These are phyloP conservation scores for Acanthamoeba sp. DNA, from an alignment of 208 protist species.

Conservation along the genomic window DNA sequence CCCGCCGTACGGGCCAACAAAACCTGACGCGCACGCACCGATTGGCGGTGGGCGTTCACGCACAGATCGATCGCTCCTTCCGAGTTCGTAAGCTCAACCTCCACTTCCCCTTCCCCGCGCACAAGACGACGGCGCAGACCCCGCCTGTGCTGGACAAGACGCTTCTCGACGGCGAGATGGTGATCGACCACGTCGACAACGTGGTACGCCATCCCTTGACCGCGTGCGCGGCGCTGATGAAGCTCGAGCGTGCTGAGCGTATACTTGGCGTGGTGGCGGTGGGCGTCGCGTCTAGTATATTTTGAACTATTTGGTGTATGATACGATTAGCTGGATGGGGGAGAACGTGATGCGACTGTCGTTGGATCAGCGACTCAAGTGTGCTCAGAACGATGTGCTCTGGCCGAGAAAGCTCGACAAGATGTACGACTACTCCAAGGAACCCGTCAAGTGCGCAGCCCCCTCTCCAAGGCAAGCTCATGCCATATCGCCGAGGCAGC, in stretches of 20 bases:
- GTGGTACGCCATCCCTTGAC: neutral
- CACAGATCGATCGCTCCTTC: conserved; percentile 70
- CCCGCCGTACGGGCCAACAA: too few relatives aligned
- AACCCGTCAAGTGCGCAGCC: conserved; percentile 29
- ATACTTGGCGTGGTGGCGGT: too few relatives aligned
- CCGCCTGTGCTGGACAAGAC: conserved; percentile 57
- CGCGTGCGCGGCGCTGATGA: too few relatives aligned
- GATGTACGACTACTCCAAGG: conserved; percentile 34
- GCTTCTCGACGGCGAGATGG: conserved; percentile 80
- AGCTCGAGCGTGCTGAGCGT: too few relatives aligned
- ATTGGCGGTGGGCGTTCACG: neutral
- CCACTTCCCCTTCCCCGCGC: conserved; percentile 52
- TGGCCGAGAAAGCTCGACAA: conserved; percentile 40
- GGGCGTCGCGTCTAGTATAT: neutral
- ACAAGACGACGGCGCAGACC: neutral
- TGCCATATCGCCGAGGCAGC: neutral
- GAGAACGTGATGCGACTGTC: neutral
- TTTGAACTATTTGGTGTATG: conserved; percentile 70
- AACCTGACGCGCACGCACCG: neutral
- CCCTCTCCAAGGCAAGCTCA: neutral
- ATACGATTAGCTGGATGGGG: conserved; percentile 41
- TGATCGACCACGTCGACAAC: conserved; percentile 65
- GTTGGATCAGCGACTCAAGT: conserved; percentile 65
- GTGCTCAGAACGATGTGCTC: conserved; percentile 67
- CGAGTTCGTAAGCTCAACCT: conserved; percentile 9